Percentiles rank a stretch among this genome's conserved stretches.
These are phyloP conservation scores for Coelastrella sp. DNA, from an alignment of 139 green algal genomes.

Conservation along the genomic window DNA sequence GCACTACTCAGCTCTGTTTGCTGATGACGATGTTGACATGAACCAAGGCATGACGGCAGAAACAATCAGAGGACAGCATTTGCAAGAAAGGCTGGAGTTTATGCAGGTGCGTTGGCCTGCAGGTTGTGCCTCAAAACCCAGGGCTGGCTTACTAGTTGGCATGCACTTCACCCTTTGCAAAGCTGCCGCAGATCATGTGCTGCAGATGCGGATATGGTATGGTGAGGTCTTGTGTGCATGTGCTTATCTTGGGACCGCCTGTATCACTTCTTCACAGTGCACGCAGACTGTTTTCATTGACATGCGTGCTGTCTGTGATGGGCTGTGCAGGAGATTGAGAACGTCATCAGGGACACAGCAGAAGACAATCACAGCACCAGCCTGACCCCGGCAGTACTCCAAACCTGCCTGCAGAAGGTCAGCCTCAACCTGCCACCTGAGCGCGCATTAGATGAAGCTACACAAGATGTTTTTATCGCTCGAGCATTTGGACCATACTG, in stretches of 20 bases:
- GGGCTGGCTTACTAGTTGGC: no score
- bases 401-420: not conserved
- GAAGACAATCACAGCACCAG: conserved; percentile 44
- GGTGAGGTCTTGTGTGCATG: no score
- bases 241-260: no score
- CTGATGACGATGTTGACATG: conserved; percentile 47
- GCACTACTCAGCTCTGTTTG: conserved; percentile 53
- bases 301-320: not conserved
- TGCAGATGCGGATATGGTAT: no score
- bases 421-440: not conserved
- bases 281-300: no score
- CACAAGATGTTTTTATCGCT: not conserved
- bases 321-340: conserved; percentile 36
- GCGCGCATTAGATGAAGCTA: not conserved
- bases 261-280: no score
- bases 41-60: conserved; percentile 58
- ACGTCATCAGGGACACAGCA: conserved; percentile 40
- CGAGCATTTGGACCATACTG: conserved; percentile 34
- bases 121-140: no score
- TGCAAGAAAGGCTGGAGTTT: conserved; percentile 50
- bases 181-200: no score
- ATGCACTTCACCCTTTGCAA: no score
- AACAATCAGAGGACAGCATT: conserved; percentile 45
- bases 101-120: conserved; percentile 22
- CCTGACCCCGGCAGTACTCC: conserved; percentile 29